phyloP scores from a whole-genome alignment of 495 filamentous ascomycete genomes.

The Pseudomonodictys pantanalensis region DNA sequence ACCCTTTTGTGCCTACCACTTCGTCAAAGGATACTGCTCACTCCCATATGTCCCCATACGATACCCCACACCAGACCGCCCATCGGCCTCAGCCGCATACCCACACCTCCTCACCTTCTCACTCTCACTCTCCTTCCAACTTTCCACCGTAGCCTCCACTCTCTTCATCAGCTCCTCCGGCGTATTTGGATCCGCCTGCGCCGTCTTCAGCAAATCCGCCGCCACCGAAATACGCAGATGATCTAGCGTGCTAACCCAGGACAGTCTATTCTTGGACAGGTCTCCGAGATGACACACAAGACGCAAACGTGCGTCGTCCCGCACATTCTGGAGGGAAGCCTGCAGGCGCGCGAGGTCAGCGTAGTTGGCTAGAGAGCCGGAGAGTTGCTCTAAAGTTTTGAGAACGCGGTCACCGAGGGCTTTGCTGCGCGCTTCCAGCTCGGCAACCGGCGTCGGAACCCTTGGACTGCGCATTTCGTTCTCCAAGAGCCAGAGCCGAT shows the following conservation, averaged over 20 bases:
- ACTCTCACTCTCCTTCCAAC: slow-evolving; percentile 16
- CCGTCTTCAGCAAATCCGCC: background rate
- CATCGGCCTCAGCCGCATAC: too few relatives aligned
- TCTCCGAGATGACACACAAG: slow-evolving; percentile 19
- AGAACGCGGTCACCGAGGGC: slow-evolving; percentile 11
- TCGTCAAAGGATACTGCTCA: too few relatives aligned
- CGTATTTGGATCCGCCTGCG: background rate
- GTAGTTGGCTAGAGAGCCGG: slow-evolving; percentile 17
- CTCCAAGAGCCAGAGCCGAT: slow-evolving; percentile 35
- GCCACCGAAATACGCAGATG: slow-evolving; percentile 21
- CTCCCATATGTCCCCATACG: too few relatives aligned
- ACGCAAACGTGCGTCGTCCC: background rate
- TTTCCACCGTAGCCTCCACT: slow-evolving; percentile 6
- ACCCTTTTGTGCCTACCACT: too few relatives aligned
- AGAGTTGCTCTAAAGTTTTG: background rate
- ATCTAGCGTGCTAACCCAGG: slow-evolving; percentile 19
- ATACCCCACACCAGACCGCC: too few relatives aligned
- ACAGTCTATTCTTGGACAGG: slow-evolving; percentile 14
- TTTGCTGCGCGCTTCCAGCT: slow-evolving; percentile 12
- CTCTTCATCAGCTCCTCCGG: slow-evolving; percentile 4
- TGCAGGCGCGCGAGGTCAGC: slow-evolving; percentile 8
- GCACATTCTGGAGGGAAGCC: background rate
- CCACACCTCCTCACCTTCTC: slow-evolving; percentile 13
- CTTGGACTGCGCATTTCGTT: slow-evolving; percentile 8
- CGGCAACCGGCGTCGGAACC: background rate